Percentiles rank a stretch among this genome's conserved stretches.
phyloP scores from a whole-genome alignment of 768 basidiomycete species.

The Lentinula edodes region DNA sequence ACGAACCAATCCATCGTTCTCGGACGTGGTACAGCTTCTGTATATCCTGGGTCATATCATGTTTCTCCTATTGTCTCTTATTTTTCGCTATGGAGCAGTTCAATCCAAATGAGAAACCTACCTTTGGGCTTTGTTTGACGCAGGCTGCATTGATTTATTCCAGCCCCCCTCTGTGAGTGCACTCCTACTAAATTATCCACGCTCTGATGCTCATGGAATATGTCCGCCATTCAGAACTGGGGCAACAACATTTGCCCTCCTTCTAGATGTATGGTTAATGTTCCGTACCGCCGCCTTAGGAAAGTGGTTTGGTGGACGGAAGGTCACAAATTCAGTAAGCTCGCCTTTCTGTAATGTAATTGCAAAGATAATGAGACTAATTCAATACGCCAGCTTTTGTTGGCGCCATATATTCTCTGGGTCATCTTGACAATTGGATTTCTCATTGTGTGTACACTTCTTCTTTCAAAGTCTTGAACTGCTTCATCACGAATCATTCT shows the following conservation, averaged over 20 bases:
- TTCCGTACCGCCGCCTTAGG: neutral
- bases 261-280: neutral
- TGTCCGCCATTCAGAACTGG: neutral
- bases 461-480: neutral
- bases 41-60: conserved; percentile 9
- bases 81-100: conserved; percentile 6
- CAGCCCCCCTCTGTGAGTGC: conserved; percentile 7
- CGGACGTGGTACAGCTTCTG: conserved; percentile 4
- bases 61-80: conserved; percentile 7
- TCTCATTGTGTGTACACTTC: neutral
- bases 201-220: too few relatives aligned
- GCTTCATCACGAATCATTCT: too few relatives aligned
- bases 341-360: neutral
- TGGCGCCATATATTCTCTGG: neutral
- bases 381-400: neutral
- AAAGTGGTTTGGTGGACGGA: neutral
- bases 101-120: neutral
- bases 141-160: conserved; percentile 9
- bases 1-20: neutral
- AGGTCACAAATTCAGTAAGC: neutral
- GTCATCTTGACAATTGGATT: neutral
- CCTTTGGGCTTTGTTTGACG: conserved; percentile 4
- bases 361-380: neutral
- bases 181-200: neutral
- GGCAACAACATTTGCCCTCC: neutral